Conservation (phyloP, 306 rosid species). For the Vigna trinervia region DNA sequence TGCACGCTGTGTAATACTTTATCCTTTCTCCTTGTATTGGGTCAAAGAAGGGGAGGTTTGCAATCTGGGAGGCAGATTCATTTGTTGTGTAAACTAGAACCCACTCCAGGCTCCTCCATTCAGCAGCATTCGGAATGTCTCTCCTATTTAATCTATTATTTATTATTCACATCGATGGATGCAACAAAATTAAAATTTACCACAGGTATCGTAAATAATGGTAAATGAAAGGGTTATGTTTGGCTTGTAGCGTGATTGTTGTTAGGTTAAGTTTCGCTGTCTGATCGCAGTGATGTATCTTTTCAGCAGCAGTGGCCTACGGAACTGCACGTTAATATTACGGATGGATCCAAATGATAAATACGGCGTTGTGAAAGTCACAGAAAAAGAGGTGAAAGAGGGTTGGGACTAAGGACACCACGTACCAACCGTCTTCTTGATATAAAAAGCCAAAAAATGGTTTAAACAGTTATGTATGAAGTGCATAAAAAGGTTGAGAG, state of each 20-base stretch:
- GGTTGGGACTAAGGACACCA: constrained; percentile 14
- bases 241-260: constrained; percentile 31
- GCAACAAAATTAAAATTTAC: too few species aligned
- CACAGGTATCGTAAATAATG: constrained; percentile 21
- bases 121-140: constrained; percentile 44
- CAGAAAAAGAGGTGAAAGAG: neutral
- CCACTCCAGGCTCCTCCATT: constrained; percentile 28
- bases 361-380: neutral
- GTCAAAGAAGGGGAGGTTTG: neutral
- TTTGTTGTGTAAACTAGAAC: constrained; percentile 9
- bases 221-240: neutral
- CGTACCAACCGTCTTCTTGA: constrained; percentile 6
- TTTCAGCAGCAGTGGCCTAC: constrained; percentile 43
- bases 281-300: constrained; percentile 40
- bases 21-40: neutral
- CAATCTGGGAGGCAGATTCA: constrained; percentile 31
- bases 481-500: neutral
- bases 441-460: constrained; percentile 35
- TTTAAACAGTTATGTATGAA: constrained; percentile 1
- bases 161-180: too few species aligned
- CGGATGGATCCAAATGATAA: constrained; percentile 17
- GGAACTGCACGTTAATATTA: constrained; percentile 45
- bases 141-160: too few species aligned
- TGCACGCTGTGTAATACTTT: neutral
- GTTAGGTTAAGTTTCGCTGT: constrained; percentile 64